These are phyloP conservation scores for Eutypa lata DNA, from an alignment of 2,329 filamentous ascomycete genomes.

Conservation along the genomic window DNA sequence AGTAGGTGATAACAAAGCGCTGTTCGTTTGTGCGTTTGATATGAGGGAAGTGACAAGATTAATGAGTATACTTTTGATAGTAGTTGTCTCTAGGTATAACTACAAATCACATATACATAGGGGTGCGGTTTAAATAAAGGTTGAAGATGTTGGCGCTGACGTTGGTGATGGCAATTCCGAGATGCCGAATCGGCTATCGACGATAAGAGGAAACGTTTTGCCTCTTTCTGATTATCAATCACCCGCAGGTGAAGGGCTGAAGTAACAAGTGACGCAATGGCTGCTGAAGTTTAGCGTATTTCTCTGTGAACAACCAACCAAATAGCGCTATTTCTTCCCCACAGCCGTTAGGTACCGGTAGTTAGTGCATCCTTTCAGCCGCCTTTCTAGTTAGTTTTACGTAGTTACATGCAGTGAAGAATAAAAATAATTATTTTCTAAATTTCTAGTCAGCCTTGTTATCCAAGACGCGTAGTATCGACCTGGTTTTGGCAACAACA, in stretches of 20 bases:
- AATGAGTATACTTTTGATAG: neutral
- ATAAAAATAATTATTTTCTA: too few species aligned
- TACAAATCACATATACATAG: neutral
- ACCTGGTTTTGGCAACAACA: too few species aligned
- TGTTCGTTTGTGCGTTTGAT: neutral
- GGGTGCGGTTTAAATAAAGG: too few species aligned
- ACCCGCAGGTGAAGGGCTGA: neutral
- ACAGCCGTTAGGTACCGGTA: neutral
- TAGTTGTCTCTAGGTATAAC: neutral
- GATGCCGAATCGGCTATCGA: neutral
- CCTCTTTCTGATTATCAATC: neutral
- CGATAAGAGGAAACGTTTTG: neutral
- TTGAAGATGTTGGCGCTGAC: too few species aligned
- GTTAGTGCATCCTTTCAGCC: neutral
- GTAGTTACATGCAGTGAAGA: too few species aligned
- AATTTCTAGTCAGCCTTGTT: too few species aligned
- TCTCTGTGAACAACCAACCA: neutral
- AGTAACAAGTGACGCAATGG: neutral
- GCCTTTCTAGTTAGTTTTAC: neutral
- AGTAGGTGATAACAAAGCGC: neutral
- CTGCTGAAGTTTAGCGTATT: neutral
- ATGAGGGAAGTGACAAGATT: neutral
- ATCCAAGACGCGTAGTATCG: too few species aligned
- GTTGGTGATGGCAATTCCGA: neutral
- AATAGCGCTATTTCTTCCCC: neutral